Evolutionary conservation across 2,329 filamentous ascomycete genomes (phyloP), one percentile per base, ranked within the genome.

Genomic region (Penicillium sp.): DNA sequence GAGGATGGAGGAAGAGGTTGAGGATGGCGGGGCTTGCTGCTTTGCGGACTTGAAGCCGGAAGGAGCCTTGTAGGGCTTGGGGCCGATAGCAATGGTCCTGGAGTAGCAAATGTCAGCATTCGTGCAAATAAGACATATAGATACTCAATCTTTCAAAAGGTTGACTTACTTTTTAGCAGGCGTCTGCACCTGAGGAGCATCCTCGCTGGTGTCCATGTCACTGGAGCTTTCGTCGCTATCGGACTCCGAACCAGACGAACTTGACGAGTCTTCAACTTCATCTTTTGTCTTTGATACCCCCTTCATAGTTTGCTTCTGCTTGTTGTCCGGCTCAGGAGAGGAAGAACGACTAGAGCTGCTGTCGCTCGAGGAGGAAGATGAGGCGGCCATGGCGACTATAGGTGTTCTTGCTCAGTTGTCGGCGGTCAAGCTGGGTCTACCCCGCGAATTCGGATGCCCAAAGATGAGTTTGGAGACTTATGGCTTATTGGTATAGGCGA

Each of bases 61-160:
- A 1, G 78, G 78, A 4, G 77, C 69, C 61, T 74, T 74, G 70
- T 75, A 80, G 13, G 71, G 65, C 60, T 74, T 69, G 10, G 72
- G 59, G 29, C 69, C 66, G 53, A 73, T 63, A 54, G 67, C 58
- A 29, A 55, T 61, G 37, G 59, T 49, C 21, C 64, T 67, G 29
- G 31, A 26, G 29, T 11, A 31, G 14, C 29, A 35, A 43, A 7
- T 0, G 16, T 62, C 52, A 67, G 55, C 39, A 21, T 19, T 23
- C n/a, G 31, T 33, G 31, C 31, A 16, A 25, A 50, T 16, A 10
- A n/a, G 11, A 10, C 16, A 25, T 23, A n/a, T 39, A 3, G 10
- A 47, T 19, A 16, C n/a, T 19, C 21, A 23, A 42, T 42, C 0
- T 23, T 23, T 2, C 19, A 21, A 14, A 39, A 9, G 19, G 14